Conservation (phyloP, 2,329 filamentous ascomycete species). For the Penicillium sp. region DNA sequence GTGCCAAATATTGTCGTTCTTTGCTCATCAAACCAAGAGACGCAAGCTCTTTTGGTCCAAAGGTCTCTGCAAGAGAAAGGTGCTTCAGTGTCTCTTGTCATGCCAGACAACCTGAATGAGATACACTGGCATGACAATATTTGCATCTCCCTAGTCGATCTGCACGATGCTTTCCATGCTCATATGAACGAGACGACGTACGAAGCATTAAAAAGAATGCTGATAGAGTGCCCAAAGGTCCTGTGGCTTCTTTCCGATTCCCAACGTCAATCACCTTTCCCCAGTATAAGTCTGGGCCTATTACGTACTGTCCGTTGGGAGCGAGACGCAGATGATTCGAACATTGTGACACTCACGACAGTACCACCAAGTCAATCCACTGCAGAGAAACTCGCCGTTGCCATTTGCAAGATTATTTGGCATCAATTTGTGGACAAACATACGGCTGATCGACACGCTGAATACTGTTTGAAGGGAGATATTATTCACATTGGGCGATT, state of each 20-base stretch:
- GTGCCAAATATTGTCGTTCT: conserved; percentile 7
- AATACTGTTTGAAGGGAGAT: conserved; percentile 13
- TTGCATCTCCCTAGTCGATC: conserved; percentile 14
- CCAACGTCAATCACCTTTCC: neutral
- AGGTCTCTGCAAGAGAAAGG: neutral
- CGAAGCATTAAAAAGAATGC: conserved; percentile 2
- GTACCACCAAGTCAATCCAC: too few species aligned
- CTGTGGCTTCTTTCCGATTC: conserved; percentile 14
- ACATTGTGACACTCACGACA: conserved; percentile 12
- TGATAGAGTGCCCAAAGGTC: conserved; percentile 9
- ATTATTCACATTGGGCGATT: conserved; percentile 16
- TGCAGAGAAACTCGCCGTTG: neutral
- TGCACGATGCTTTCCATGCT: conserved; percentile 7
- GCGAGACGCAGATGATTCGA: conserved; percentile 15
- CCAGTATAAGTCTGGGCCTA: conserved; percentile 15
- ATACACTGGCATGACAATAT: neutral
- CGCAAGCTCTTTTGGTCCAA: neutral
- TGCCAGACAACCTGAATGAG: conserved; percentile 1
- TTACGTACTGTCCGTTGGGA: conserved; percentile 20
- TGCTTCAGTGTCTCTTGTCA: neutral
- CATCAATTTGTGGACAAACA: conserved; percentile 11
- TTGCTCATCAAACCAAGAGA: neutral
- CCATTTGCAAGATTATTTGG: conserved; percentile 6
- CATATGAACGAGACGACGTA: conserved; percentile 5
- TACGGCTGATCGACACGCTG: conserved; percentile 12